Percentiles rank a stretch among this genome's conserved stretches.
Evolutionary conservation across 202 grass and related monocot species (phyloP).

Genomic region (Panicum hallii): DNA sequence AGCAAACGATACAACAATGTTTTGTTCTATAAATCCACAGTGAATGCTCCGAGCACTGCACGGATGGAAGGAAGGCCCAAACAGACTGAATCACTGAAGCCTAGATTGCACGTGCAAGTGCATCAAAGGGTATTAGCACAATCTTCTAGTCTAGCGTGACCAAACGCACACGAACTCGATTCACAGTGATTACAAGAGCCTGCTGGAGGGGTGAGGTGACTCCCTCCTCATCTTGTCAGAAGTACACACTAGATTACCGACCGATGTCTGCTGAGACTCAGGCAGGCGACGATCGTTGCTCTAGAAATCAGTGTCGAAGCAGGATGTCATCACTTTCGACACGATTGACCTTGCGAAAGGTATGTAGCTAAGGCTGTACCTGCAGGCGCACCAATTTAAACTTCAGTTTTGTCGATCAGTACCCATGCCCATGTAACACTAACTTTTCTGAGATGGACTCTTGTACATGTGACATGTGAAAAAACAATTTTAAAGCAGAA

Average conservation of each 20-base stretch:
- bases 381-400: conserved; percentile 52
- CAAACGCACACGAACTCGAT: neutral
- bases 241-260: conserved; percentile 30
- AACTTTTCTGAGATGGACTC: too few relatives aligned
- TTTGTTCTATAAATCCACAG: neutral
- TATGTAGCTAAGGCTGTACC: conserved; percentile 99
- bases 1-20: neutral
- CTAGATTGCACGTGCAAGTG: neutral
- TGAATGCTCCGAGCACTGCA: neutral
- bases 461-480: neutral
- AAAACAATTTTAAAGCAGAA: neutral
- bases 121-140: neutral
- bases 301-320: conserved; percentile 97
- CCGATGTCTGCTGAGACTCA: too few relatives aligned
- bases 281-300: conserved; percentile 20
- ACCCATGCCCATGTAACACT: neutral
- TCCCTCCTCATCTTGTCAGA: conserved; percentile 20
- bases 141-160: conserved; percentile 28
- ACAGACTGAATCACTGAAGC: neutral
- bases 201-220: neutral
- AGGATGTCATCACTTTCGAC: conserved; percentile 85
- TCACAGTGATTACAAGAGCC: conserved; percentile 8
- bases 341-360: conserved; percentile 94
- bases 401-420: conserved; percentile 16
- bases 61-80: neutral